Conservation (phyloP, 148 eudicot species). For the Rhododendron simsii region DNA sequence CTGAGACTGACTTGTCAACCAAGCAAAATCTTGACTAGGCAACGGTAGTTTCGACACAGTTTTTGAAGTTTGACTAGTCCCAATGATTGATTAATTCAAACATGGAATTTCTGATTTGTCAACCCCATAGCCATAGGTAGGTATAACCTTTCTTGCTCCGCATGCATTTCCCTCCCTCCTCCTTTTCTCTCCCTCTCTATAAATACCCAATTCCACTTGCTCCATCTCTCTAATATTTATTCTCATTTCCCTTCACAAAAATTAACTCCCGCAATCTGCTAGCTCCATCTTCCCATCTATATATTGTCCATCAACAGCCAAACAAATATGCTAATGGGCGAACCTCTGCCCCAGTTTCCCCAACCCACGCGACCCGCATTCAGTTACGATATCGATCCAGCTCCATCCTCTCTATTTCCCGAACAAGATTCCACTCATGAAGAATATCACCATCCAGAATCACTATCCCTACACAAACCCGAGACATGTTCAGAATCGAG, state of each 20-base stretch:
- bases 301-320: not conserved
- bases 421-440: not conserved
- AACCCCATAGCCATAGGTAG: not conserved
- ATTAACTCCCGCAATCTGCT: not conserved
- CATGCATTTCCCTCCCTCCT: too few species aligned
- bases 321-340: not conserved
- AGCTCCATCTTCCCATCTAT: not conserved
- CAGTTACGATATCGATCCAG: not conserved
- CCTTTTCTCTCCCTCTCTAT: not conserved
- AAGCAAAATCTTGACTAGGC: too few species aligned
- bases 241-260: not conserved
- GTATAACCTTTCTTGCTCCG: not conserved
- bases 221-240: too few species aligned
- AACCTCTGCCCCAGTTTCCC: not conserved
- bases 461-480: conserved; percentile 7
- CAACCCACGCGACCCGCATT: not conserved
- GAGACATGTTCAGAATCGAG: not conserved
- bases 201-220: not conserved
- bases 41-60: too few species aligned
- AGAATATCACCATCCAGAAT: conserved; percentile 7
- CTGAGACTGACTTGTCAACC: too few species aligned
- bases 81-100: not conserved
- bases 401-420: not conserved
- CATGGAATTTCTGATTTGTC: too few species aligned
- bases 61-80: not conserved